Conservation (phyloP, 495 filamentous ascomycete species). For the Penicillium argentinense region DNA sequence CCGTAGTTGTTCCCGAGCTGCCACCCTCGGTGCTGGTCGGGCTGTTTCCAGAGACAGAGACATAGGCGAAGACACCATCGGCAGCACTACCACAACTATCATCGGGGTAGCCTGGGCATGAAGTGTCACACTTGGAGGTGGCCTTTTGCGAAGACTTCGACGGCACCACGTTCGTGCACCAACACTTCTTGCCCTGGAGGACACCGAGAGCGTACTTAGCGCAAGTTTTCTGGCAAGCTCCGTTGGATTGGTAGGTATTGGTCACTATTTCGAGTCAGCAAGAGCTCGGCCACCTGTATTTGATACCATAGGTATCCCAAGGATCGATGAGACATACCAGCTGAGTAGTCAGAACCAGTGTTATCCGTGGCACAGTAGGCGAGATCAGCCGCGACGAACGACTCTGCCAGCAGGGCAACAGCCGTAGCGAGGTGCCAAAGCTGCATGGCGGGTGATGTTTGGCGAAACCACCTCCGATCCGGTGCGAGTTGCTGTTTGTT, state of each 20-base stretch:
- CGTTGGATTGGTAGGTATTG: conserved; percentile 64
- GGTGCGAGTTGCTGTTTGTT: no score
- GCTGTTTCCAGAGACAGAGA: conserved; percentile 26
- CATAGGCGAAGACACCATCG: conserved; percentile 60
- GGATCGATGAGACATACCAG: conserved; percentile 29
- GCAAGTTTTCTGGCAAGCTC: conserved; percentile 59
- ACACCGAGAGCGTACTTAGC: conserved; percentile 65
- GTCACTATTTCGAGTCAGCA: conserved; percentile 41
- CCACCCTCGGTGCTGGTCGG: conserved; percentile 38
- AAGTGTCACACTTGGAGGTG: conserved; percentile 48
- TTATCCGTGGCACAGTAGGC: conserved; percentile 49
- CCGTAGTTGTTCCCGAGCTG: conserved; percentile 26
- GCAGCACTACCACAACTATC: conserved; percentile 63
- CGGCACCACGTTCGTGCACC: conserved; percentile 74
- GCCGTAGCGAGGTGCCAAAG: conserved; percentile 9
- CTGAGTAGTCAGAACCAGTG: conserved; percentile 37
- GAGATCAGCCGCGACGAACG: conserved; percentile 23
- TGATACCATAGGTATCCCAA: no score
- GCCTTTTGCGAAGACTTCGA: conserved; percentile 36
- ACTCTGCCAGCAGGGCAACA: conserved; percentile 15
- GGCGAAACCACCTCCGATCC: background rate
- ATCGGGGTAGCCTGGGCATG: conserved; percentile 65
- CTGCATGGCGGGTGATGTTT: conserved; percentile 17
- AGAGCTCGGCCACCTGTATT: background rate
- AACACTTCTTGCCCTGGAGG: conserved; percentile 63